Base-by-base conservation (phyloP, 1,284 basidiomycete species). In the Austroboletus novae-zelandiae region DNA sequence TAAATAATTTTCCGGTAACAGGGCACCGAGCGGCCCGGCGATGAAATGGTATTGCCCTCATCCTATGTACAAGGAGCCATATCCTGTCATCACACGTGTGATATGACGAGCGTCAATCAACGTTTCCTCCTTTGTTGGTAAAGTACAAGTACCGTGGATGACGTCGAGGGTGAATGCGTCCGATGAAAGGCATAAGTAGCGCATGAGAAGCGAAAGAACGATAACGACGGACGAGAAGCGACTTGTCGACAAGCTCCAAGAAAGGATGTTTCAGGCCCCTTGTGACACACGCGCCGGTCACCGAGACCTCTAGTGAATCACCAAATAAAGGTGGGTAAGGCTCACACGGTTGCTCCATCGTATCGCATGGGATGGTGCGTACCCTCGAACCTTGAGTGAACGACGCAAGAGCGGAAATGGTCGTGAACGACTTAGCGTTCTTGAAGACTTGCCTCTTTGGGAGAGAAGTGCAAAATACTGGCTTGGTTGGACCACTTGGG, bases 321-420 rank as follows among this genome's bases (percentile, higher is more conserved):
- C 14, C 35, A 36, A 17, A 9, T 32, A 15, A 25, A 18, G 13
- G 45, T 8, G 35, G 11, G 7, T 13, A 15, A 34, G 46, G 11
- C 41, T 64, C 61, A 40, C 62, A 65, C 62, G 49, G 35, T 41
- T 5, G 44, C 47, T 58, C 52, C 59, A 58, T 31, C 31, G 40
- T 30, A 40, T 43, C 50, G 35, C 40, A 48, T 35, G 14, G 4
- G 35, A 20, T 49, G 43, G 30, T 25, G 20, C 20, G 35, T 50
- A 58, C 61, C 55, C 57, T 44, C 42, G 48, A 45, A 40, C 46
- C 46, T 43, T 44, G 29, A 45, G 40, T 45, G 15, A 36, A 25
- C 5, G 20, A 14, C 20, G 9, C 8, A 13, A 30, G 43, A 13
- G 41, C 57, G 62, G 59, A 62, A 49, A 61, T 62, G 39, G 46